Percentiles rank a stretch among this genome's conserved stretches.
Conservation (phyloP, 2,329 filamentous ascomycete species). For the Nothopassalora personata region DNA sequence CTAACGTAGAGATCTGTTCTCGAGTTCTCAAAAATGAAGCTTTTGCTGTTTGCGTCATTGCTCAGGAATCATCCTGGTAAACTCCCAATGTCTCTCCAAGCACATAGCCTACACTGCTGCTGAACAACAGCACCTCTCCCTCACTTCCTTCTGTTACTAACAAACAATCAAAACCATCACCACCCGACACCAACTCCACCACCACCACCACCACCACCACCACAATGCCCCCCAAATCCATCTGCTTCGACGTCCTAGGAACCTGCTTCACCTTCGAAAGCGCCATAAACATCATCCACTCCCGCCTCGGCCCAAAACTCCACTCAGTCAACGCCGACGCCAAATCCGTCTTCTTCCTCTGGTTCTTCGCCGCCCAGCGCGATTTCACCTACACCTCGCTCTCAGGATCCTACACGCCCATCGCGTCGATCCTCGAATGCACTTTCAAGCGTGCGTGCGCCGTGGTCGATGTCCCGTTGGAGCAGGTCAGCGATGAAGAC, state of each 20-base stretch:
- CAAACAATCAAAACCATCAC: neutral
- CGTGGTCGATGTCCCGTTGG: slow-evolving; percentile 22
- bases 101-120: neutral
- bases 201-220: neutral
- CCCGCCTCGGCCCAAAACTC: slow-evolving; percentile 20
- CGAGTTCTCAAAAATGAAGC: neutral
- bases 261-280: slow-evolving; percentile 29
- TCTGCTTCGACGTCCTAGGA: slow-evolving; percentile 29
- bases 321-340: slow-evolving; percentile 14
- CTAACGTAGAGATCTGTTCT: neutral
- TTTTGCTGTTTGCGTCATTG: neutral
- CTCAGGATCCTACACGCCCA: slow-evolving; percentile 25
- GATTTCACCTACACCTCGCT: slow-evolving; percentile 30
- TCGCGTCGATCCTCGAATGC: slow-evolving; percentile 24
- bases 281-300: slow-evolving; percentile 21
- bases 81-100: neutral
- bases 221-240: slow-evolving; percentile 20
- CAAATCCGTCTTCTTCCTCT: slow-evolving; percentile 28
- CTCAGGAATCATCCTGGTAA: neutral
- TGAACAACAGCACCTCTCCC: neutral
- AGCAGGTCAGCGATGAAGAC: slow-evolving; percentile 22
- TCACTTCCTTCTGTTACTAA: neutral
- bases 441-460: slow-evolving; percentile 26
- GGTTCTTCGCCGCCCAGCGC: slow-evolving; percentile 30
- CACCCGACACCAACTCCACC: neutral